These are phyloP conservation scores for Cladophialophora carrionii DNA, from an alignment of 2,329 filamentous ascomycete genomes.

Conservation along the genomic window DNA sequence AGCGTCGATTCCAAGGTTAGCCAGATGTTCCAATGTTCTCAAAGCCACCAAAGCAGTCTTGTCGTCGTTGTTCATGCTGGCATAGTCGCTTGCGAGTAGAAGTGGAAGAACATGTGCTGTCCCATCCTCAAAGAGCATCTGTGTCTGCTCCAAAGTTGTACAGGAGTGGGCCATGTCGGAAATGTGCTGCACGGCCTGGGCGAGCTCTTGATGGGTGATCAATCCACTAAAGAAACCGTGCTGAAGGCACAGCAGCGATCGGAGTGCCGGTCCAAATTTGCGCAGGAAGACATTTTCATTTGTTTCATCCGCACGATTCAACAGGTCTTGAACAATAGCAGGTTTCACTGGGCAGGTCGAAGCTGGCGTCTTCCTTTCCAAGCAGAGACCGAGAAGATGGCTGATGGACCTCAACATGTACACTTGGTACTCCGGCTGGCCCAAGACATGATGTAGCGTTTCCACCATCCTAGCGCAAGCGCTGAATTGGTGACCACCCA, in stretches of 20 bases:
- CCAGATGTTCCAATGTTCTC: constrained; percentile 52
- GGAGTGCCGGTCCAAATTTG: constrained; percentile 24
- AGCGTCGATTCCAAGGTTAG: constrained; percentile 50
- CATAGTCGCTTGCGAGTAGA: constrained; percentile 58
- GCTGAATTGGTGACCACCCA: constrained; percentile 17
- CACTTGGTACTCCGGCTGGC: constrained; percentile 22
- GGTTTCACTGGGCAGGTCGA: constrained; percentile 10
- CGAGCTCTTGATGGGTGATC: constrained; percentile 12
- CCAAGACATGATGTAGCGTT: constrained; percentile 15
- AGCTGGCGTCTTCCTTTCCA: constrained; percentile 18
- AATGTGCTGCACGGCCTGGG: constrained; percentile 31
- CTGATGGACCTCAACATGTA: constrained; percentile 24
- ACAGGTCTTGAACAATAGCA: background rate
- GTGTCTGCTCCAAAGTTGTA: constrained; percentile 48
- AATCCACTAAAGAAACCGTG: constrained; percentile 35
- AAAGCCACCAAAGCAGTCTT: constrained; percentile 55
- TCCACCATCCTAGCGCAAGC: constrained; percentile 13
- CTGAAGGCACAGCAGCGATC: constrained; percentile 22
- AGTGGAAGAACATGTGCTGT: constrained; percentile 57
- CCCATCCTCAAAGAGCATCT: constrained; percentile 54
- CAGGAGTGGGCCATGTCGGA: constrained; percentile 50
- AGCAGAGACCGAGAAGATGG: constrained; percentile 13
- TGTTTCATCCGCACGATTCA: background rate
- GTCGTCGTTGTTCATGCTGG: constrained; percentile 61
- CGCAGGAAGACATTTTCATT: constrained; percentile 23